Evolutionary conservation across 2,329 filamentous ascomycete genomes (phyloP), one percentile per base, ranked within the genome.

Genomic region (Penicillium frequentans): DNA sequence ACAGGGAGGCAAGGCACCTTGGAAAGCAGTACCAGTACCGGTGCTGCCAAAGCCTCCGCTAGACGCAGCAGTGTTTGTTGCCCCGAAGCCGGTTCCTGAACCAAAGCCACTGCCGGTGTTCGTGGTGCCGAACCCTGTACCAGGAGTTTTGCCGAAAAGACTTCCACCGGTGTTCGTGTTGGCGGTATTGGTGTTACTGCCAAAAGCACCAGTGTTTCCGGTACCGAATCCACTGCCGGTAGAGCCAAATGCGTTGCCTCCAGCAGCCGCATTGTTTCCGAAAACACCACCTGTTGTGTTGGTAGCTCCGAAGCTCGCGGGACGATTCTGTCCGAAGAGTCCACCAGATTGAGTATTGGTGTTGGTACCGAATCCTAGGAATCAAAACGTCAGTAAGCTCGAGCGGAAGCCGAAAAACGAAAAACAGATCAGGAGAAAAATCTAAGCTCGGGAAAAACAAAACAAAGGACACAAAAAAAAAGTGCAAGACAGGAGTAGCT

Each of bases 21-120:
- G 68, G 39, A 80, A 73, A 29, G 78, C 77, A 45, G 77, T 77
- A 19, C 77, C 77, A 23, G 44, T 23, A 42, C 39, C 39, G 10
- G 56, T 39, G 2, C 54, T 60, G n/a, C 71, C 70, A 44, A 74
- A 70, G n/a, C 67, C 71, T 43, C 68, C 65, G 24, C 62, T 23
- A 23, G 39, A 1, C 9, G 39, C 19, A 23, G n/a, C 19, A 42
- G 39, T 42, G 11, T 23, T 42, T 42, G 39, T 65, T 7, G 70
- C 60, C 14, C 69, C 68, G 37, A 73, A 68, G 16, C 52, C 60
- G 49, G 56, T 63, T 16, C 55, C 59, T 26, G 54, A 52, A 37
- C 61, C 65, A 55, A 71, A 68, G 21, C 58, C 62, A n/a, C 54
- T 37, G 21, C 48, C 60, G 19, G 65, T 59, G 37, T 51, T 51